Evolutionary conservation across 768 basidiomycete genomes (phyloP), one percentile per base, ranked within the genome.

Genomic region (Naganishia vaughanmartiniae): DNA sequence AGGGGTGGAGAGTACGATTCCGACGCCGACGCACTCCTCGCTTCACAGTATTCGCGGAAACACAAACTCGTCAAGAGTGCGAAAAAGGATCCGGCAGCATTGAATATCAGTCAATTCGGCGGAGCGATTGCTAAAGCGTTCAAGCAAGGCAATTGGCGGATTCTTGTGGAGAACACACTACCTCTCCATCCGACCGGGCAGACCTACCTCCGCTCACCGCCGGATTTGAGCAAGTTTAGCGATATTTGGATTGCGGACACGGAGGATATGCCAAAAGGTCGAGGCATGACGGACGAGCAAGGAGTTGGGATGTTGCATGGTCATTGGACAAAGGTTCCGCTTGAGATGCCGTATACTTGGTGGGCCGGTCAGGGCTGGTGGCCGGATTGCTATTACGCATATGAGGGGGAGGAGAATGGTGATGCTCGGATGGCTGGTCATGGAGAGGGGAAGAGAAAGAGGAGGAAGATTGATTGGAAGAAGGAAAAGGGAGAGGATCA

Each of bases 351-450:
- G 12, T 76, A 75, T 74, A 65, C 77, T 45, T 66, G 69, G 14
- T 81, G 80, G 80, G 67, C 73, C 67, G 80, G 80, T 2, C 78
- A 81, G 53, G 75, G 73, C 14, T 81, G 76, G 75, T 81, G 75
- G 73, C 73, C 74, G 6, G 79, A 77, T 65, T 77, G 77, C 72
- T 77, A 63, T 45, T 26, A 71, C 55, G 51, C 48, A 28, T 70
- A 69, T 21, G 55, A 30, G 7, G 60, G 12, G 11, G 45, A 68
- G 30, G 66, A 45, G 14, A 53, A 66, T 5, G 58, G 48, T 4
- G 7, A 30, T 33, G 31, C 39, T 17, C 58, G 54, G n/a, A 74
- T 48, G 42, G 33, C n/a, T 12, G 24, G 24, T 51, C 48, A 51
- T 51, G 48, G 24, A 26, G 48, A 51, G 48, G 48, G 42, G 15